phyloP scores from a whole-genome alignment of 2,329 filamentous ascomycete species.

The Cytospora leucostoma region DNA sequence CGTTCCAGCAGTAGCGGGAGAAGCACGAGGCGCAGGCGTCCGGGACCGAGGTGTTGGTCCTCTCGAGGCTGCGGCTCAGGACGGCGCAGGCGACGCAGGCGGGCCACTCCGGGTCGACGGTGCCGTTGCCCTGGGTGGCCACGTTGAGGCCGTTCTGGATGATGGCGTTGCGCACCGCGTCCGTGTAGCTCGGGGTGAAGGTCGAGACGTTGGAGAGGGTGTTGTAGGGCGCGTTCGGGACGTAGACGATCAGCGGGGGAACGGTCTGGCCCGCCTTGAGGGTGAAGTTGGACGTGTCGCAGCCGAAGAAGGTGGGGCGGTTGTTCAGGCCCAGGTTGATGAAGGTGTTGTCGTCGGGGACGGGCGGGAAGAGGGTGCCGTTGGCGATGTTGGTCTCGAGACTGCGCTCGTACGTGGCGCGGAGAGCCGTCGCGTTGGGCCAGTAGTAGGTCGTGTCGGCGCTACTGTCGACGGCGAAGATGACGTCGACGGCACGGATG shows the following conservation, averaged over 20 bases:
- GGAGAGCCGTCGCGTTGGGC: slow-evolving; percentile 62
- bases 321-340: slow-evolving; percentile 59
- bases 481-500: slow-evolving; percentile 57
- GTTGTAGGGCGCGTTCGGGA: slow-evolving; percentile 83
- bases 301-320: slow-evolving; percentile 65
- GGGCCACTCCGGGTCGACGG: slow-evolving; percentile 73
- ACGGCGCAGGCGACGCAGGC: slow-evolving; percentile 88
- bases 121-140: slow-evolving; percentile 80
- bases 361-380: slow-evolving; percentile 58
- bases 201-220: slow-evolving; percentile 78
- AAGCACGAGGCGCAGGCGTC: slow-evolving; percentile 77
- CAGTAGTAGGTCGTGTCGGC: slow-evolving; percentile 60
- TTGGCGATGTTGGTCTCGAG: slow-evolving; percentile 45
- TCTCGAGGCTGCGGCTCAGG: slow-evolving; percentile 71
- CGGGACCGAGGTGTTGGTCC: slow-evolving; percentile 70
- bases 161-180: slow-evolving; percentile 71
- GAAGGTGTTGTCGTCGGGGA: slow-evolving; percentile 59
- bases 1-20: slow-evolving; percentile 86
- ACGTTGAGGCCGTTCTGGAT: slow-evolving; percentile 85
- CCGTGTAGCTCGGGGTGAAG: slow-evolving; percentile 65
- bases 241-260: slow-evolving; percentile 55
- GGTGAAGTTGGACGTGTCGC: slow-evolving; percentile 44
- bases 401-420: slow-evolving; percentile 59
- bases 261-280: slow-evolving; percentile 24
- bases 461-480: slow-evolving; percentile 66